Conservation (phyloP, 1,284 basidiomycete species). For the Trametes polyzona region DNA sequence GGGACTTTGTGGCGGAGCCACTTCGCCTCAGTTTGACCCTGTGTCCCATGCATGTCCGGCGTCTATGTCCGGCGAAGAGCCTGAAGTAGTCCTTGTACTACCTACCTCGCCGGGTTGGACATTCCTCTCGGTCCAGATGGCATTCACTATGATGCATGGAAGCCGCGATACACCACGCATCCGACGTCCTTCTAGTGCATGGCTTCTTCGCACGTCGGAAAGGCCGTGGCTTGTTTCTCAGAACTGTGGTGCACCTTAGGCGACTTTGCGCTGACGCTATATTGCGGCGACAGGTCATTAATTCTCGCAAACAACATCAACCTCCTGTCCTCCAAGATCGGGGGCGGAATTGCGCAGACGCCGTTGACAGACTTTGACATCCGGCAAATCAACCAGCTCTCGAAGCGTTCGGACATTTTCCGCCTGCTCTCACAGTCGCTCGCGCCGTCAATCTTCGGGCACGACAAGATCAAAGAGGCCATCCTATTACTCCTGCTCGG, state of each 20-base stretch:
- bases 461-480: constrained; percentile 95
- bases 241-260: too few species aligned
- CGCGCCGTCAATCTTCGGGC: constrained; percentile 97
- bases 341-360: constrained; percentile 94
- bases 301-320: constrained; percentile 97
- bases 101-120: too few species aligned
- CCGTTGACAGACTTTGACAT: constrained; percentile 95
- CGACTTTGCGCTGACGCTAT: too few species aligned
- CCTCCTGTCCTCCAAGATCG: constrained; percentile 94
- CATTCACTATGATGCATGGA: too few species aligned
- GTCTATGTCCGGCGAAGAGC: too few species aligned
- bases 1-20: neutral
- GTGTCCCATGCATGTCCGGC: too few species aligned
- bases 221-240: neutral
- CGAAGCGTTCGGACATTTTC: constrained; percentile 88
- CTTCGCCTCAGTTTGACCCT: too few species aligned
- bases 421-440: constrained; percentile 91
- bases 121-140: too few species aligned
- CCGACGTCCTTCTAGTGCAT: too few species aligned
- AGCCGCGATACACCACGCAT: too few species aligned
- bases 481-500: constrained; percentile 92
- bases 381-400: constrained; percentile 94
- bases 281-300: constrained; percentile 67
- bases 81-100: too few species aligned
- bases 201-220: too few species aligned